These are phyloP conservation scores for Saturnispora besseyi DNA, from an alignment of 805 yeast genomes.

Conservation along the genomic window DNA sequence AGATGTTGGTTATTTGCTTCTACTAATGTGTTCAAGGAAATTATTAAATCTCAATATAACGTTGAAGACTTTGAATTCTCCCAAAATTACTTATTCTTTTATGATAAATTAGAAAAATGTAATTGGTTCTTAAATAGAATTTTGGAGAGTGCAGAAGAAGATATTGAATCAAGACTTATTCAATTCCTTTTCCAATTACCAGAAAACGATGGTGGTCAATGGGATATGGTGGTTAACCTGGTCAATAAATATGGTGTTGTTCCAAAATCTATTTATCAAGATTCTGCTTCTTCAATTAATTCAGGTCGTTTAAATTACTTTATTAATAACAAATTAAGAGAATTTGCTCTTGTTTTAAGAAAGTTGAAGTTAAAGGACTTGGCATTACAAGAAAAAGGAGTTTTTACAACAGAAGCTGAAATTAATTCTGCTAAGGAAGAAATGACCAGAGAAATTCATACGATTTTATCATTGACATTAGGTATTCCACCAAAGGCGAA, in stretches of 20 bases:
- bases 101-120: conserved; percentile 80
- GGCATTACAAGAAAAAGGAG: conserved; percentile 15
- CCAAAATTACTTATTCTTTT: conserved; percentile 72
- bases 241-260: conserved; percentile 74
- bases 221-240: conserved; percentile 75
- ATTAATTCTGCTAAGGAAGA: conserved; percentile 22
- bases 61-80: conserved; percentile 67
- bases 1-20: conserved; percentile 90
- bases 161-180: conserved; percentile 62
- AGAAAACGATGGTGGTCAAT: conserved; percentile 82
- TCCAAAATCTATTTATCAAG: conserved; percentile 68
- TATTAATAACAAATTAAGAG: conserved; percentile 64
- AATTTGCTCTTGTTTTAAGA: conserved; percentile 65
- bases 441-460: conserved; percentile 56
- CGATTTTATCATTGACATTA: conserved; percentile 56
- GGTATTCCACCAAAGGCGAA: conserved; percentile 75
- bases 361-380: conserved; percentile 35
- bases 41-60: conserved; percentile 52
- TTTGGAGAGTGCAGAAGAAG: conserved; percentile 56
- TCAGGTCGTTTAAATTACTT: conserved; percentile 50
- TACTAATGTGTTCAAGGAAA: conserved; percentile 63
- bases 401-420: conserved; percentile 4
- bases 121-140: conserved; percentile 74
- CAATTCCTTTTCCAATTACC: conserved; percentile 59
- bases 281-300: conserved; percentile 51